phyloP scores from a whole-genome alignment of 1,284 basidiomycete species.

The Cutaneotrichosporon sp. region DNA sequence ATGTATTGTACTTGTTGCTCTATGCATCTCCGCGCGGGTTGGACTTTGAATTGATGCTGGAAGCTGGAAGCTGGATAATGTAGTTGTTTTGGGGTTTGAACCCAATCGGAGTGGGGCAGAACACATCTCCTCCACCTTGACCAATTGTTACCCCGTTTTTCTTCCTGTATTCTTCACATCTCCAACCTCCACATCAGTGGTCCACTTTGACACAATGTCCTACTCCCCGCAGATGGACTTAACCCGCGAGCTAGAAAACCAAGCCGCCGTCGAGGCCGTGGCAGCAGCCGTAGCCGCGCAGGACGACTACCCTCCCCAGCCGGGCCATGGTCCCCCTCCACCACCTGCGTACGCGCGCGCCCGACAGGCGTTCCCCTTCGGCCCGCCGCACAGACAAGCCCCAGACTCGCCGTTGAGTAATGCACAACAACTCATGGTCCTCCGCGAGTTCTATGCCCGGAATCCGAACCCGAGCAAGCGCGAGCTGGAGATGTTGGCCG shows the following conservation, averaged over 20 bases:
- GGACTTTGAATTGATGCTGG: not conserved
- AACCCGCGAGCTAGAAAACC: slow-evolving; percentile 39
- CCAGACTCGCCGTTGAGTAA: slow-evolving; percentile 26
- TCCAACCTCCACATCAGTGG: slow-evolving; percentile 26
- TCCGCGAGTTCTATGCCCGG: slow-evolving; percentile 42
- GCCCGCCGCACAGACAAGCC: slow-evolving; percentile 23
- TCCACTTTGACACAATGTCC: slow-evolving; percentile 18
- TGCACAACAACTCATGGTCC: slow-evolving; percentile 39
- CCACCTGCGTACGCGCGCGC: slow-evolving; percentile 27
- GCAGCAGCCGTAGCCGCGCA: slow-evolving; percentile 26
- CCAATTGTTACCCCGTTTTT: slow-evolving; percentile 17
- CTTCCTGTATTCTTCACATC: slow-evolving; percentile 21
- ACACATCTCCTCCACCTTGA: not conserved
- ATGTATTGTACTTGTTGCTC: not conserved
- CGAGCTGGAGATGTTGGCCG: slow-evolving; percentile 40
- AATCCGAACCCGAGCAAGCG: slow-evolving; percentile 46
- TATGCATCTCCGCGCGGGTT: too few species aligned
- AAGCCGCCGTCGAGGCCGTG: slow-evolving; percentile 42
- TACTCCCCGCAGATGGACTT: slow-evolving; percentile 30
- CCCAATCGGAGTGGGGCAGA: not conserved
- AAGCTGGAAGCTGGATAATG: too few species aligned
- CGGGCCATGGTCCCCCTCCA: slow-evolving; percentile 21
- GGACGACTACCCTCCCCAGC: slow-evolving; percentile 13
- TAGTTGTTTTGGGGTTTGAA: not conserved
- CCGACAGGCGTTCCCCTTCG: slow-evolving; percentile 21